These are phyloP conservation scores for Penicillium crystallinum DNA, from an alignment of 495 filamentous ascomycete species.

Conservation along the genomic window DNA sequence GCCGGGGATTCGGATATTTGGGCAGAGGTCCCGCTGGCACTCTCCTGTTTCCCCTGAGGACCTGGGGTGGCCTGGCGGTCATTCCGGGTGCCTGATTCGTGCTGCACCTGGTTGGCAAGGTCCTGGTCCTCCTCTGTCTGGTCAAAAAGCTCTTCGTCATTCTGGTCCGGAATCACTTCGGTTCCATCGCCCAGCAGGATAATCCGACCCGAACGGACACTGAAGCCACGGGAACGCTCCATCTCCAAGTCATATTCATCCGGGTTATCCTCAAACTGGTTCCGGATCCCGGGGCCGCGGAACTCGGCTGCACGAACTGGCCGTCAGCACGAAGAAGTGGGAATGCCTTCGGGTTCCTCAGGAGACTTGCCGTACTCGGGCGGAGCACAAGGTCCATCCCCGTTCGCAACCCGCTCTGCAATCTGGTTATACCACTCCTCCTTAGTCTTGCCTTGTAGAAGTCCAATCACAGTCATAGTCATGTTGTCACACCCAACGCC, in stretches of 20 bases:
- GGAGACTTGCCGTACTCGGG: slow-evolving; percentile 95
- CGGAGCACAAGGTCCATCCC: slow-evolving; percentile 97
- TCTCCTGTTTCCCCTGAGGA: slow-evolving; percentile 34
- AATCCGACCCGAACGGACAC: slow-evolving; percentile 69
- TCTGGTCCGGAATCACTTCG: slow-evolving; percentile 77
- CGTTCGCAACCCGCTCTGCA: slow-evolving; percentile 87
- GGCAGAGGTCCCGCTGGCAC: slow-evolving; percentile 19
- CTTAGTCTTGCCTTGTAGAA: slow-evolving; percentile 85
- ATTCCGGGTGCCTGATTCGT: slow-evolving; percentile 32
- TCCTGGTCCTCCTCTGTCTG: slow-evolving; percentile 79
- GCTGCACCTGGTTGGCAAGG: slow-evolving; percentile 51
- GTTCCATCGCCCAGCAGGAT: slow-evolving; percentile 94
- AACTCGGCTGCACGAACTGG: slow-evolving; percentile 75
- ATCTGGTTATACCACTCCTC: slow-evolving; percentile 98
- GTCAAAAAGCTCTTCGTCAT: slow-evolving; percentile 91
- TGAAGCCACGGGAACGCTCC: slow-evolving; percentile 57
- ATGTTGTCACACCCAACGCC: slow-evolving; percentile 99
- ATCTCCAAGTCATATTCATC: slow-evolving; percentile 87
- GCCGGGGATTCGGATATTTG: slow-evolving; percentile 47
- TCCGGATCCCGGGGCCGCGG: slow-evolving; percentile 75
- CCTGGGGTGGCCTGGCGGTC: slow-evolving; percentile 57
- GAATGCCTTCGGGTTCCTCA: slow-evolving; percentile 40
- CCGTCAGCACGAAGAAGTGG: slow-evolving; percentile 45
- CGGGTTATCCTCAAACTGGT: slow-evolving; percentile 86
- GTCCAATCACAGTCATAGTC: slow-evolving; percentile 90